Conservation (phyloP, 2,329 filamentous ascomycete genomes). For the Plectosphaerella plurivora region DNA sequence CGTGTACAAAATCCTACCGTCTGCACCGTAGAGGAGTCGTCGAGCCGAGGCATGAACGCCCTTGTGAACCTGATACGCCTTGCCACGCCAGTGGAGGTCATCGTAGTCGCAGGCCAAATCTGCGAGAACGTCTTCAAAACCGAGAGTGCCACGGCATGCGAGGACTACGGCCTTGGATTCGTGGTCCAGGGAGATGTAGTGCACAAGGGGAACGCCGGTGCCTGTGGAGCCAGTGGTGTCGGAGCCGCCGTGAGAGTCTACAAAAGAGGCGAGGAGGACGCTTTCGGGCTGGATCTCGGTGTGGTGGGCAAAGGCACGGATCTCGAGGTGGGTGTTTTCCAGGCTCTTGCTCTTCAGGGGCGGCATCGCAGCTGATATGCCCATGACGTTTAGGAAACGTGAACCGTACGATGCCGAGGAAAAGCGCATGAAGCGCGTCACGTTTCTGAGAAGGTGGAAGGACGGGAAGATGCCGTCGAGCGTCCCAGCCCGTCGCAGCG, state of each 20-base stretch:
- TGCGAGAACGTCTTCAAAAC: constrained; percentile 69
- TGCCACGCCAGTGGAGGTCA: constrained; percentile 58
- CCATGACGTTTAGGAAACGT: constrained; percentile 58
- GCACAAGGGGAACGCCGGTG: constrained; percentile 65
- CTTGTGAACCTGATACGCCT: constrained; percentile 66
- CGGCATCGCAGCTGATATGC: constrained; percentile 50
- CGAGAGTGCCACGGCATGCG: constrained; percentile 67
- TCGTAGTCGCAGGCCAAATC: constrained; percentile 74
- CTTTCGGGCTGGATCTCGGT: constrained; percentile 53
- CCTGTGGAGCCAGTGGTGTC: constrained; percentile 61
- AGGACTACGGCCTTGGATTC: constrained; percentile 68
- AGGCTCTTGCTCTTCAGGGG: constrained; percentile 24
- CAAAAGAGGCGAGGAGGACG: constrained; percentile 65
- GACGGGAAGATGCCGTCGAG: constrained; percentile 56
- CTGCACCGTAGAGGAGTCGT: constrained; percentile 62
- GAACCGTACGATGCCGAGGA: constrained; percentile 64
- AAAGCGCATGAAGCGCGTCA: constrained; percentile 62
- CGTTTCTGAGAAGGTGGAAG: constrained; percentile 56
- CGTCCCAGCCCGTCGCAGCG: constrained; percentile 45
- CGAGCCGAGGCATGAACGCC: constrained; percentile 69
- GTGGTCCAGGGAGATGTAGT: constrained; percentile 69
- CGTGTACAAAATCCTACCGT: constrained; percentile 62
- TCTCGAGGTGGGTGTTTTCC: constrained; percentile 52
- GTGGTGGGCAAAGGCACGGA: constrained; percentile 60
- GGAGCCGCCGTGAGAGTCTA: constrained; percentile 63